Percentiles rank a stretch among this genome's conserved stretches.
These are phyloP conservation scores for Marsdenia floribunda DNA, from an alignment of 257 asterid species.

Conservation along the genomic window DNA sequence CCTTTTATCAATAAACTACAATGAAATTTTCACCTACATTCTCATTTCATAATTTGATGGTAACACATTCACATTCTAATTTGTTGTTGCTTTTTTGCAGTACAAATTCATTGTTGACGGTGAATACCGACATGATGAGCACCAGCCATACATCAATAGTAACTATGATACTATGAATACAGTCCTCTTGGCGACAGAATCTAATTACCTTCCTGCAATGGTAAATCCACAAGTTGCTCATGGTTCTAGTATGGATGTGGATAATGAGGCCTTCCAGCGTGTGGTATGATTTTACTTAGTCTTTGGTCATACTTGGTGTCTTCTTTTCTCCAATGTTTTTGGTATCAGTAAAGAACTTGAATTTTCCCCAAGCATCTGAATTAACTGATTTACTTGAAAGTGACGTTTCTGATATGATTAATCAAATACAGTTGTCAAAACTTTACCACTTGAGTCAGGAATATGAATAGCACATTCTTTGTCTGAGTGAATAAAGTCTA, in stretches of 20 bases:
- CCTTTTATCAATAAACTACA: background rate
- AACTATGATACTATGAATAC: constrained; percentile 79
- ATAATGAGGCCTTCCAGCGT: constrained; percentile 68
- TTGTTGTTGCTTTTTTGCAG: constrained; percentile 36
- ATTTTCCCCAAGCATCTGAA: background rate
- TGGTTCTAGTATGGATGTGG: constrained; percentile 87
- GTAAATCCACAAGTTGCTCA: constrained; percentile 50
- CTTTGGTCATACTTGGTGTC: constrained; percentile 1
- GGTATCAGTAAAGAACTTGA: background rate
- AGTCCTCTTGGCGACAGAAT: constrained; percentile 57
- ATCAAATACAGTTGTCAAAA: background rate
- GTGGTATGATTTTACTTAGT: constrained; percentile 40
- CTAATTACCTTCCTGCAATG: constrained; percentile 44
- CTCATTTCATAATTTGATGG: constrained; percentile 1
- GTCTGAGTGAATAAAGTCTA: background rate
- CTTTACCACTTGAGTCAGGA: background rate
- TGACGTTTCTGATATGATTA: background rate
- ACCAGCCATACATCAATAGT: constrained; percentile 60
- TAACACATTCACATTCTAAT: background rate
- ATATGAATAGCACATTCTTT: constrained; percentile 12
- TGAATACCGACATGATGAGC: constrained; percentile 93
- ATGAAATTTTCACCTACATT: background rate
- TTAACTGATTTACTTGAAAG: background rate
- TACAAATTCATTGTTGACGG: constrained; percentile 95
- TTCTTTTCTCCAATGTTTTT: background rate